Evolutionary conservation across 345 rosid species (phyloP).

Genomic region (Citrus unshiu): DNA sequence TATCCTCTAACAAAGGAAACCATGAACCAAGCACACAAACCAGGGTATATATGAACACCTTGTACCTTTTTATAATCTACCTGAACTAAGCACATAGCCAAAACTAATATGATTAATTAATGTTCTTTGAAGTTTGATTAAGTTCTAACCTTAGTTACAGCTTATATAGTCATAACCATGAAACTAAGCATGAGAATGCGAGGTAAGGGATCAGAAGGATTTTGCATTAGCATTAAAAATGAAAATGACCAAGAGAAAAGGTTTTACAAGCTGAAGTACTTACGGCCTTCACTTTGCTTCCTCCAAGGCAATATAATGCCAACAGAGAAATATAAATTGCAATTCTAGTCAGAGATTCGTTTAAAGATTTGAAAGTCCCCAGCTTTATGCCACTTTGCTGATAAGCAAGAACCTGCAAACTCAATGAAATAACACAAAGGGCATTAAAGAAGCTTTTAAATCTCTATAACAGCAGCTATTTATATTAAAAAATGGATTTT

Average conservation of each 20-base stretch:
- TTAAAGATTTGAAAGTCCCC: conserved; percentile 84
- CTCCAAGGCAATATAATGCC: conserved; percentile 89
- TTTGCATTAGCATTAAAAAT: not conserved
- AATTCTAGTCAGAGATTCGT: conserved; percentile 86
- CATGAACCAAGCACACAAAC: not conserved
- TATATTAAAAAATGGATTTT: not conserved
- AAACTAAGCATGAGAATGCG: not conserved
- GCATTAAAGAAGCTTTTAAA: conserved; percentile 8
- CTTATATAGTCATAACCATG: not conserved
- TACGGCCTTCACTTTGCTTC: conserved; percentile 94
- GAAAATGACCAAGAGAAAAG: conserved; percentile 8
- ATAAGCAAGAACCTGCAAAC: conserved; percentile 73
- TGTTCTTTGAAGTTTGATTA: not conserved
- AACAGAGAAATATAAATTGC: conserved; percentile 85
- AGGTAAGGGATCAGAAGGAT: not conserved
- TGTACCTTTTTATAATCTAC: not conserved
- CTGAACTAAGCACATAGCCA: not conserved
- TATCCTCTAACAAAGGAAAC: not conserved
- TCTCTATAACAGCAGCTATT: not conserved
- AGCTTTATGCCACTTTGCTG: conserved; percentile 88
- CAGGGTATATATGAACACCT: not conserved
- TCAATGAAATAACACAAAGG: conserved; percentile 20
- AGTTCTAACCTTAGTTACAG: not conserved
- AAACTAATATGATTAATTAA: not conserved
- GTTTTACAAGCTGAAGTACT: conserved; percentile 34